phyloP scores from a whole-genome alignment of 768 basidiomycete species.

The Lactarius pseudohatsudake region DNA sequence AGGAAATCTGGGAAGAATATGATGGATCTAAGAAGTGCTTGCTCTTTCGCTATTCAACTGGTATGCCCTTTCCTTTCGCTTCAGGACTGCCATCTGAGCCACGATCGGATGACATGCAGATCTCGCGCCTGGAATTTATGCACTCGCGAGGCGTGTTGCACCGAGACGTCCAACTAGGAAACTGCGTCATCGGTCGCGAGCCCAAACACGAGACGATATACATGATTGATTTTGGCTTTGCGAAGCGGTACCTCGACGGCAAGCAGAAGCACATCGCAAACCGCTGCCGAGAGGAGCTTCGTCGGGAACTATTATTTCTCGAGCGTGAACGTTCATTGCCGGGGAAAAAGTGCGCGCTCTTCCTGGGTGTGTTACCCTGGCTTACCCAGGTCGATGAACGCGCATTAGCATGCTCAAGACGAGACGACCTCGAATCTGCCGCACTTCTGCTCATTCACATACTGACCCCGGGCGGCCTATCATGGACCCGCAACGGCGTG shows the following conservation, averaged over 20 bases:
- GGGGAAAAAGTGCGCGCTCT: slow-evolving; percentile 56
- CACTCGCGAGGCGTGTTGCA: slow-evolving; percentile 71
- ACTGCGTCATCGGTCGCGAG: slow-evolving; percentile 62
- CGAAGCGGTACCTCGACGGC: slow-evolving; percentile 72
- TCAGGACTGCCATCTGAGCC: not conserved
- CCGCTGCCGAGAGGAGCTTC: slow-evolving; percentile 64
- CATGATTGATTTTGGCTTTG: slow-evolving; percentile 87
- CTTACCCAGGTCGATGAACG: slow-evolving; percentile 7
- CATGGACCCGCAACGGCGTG: slow-evolving; percentile 80
- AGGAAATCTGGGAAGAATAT: slow-evolving; percentile 53
- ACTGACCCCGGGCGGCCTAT: slow-evolving; percentile 69
- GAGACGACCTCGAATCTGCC: slow-evolving; percentile 76
- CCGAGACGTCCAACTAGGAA: slow-evolving; percentile 78
- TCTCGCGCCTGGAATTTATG: slow-evolving; percentile 72
- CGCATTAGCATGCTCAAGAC: slow-evolving; percentile 65
- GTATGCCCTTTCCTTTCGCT: slow-evolving; percentile 41
- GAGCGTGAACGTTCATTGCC: slow-evolving; percentile 75
- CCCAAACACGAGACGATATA: slow-evolving; percentile 63
- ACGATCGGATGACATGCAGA: slow-evolving; percentile 42
- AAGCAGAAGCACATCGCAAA: slow-evolving; percentile 66
- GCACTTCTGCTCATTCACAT: slow-evolving; percentile 81
- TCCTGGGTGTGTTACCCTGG: not conserved
- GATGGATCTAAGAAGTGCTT: slow-evolving; percentile 72
- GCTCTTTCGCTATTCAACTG: slow-evolving; percentile 74
- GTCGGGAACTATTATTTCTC: slow-evolving; percentile 87